A percentile compares a stretch with the other conserved stretches of the same genome.
Conservation (phyloP, 1,284 basidiomycete species). For the Marasmius fiardii region DNA sequence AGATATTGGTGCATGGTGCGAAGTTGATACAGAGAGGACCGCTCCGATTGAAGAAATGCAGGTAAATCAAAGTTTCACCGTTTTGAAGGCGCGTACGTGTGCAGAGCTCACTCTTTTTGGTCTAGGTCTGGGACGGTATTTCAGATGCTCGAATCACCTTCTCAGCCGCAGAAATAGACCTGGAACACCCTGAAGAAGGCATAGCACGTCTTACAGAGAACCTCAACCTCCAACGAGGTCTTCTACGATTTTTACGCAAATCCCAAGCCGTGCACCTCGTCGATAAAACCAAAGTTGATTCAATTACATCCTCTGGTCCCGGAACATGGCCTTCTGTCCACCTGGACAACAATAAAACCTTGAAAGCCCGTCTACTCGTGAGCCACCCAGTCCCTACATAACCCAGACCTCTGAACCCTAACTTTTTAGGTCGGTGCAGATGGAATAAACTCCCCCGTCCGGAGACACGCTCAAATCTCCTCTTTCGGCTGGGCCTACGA, state of each 20-base stretch:
- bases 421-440: constrained; percentile 88
- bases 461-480: constrained; percentile 81
- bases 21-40: constrained; percentile 73
- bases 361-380: constrained; percentile 75
- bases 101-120: neutral
- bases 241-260: constrained; percentile 55
- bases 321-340: constrained; percentile 75
- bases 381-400: constrained; percentile 18
- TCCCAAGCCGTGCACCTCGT: constrained; percentile 48
- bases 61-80: constrained; percentile 36
- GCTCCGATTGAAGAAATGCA: constrained; percentile 83
- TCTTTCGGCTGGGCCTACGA: constrained; percentile 93
- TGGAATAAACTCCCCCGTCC: constrained; percentile 92
- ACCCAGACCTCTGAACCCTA: constrained; percentile 2
- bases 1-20: constrained; percentile 84
- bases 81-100: no score
- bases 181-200: constrained; percentile 30
- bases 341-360: constrained; percentile 55
- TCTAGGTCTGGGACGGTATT: constrained; percentile 86
- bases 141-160: constrained; percentile 80
- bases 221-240: constrained; percentile 83
- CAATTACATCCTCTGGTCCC: constrained; percentile 48
- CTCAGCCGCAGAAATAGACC: constrained; percentile 47
- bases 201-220: constrained; percentile 90
- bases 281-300: constrained; percentile 67